Percentiles rank a stretch among this genome's conserved stretches.
These are phyloP conservation scores for Xylaria venustula DNA, from an alignment of 495 filamentous ascomycete species.

Conservation along the genomic window DNA sequence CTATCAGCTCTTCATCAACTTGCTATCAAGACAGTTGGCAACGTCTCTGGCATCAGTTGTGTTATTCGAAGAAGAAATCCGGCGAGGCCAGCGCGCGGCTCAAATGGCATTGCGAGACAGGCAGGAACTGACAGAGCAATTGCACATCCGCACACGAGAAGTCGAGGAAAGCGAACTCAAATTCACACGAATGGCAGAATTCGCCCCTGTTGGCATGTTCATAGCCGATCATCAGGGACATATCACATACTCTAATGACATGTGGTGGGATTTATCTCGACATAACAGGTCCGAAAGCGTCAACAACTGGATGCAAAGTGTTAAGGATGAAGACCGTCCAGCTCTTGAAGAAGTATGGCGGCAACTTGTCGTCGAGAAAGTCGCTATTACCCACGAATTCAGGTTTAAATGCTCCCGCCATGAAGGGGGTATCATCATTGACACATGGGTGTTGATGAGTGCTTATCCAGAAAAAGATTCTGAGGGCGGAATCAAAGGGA, in stretches of 20 bases:
- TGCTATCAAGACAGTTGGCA: constrained; percentile 67
- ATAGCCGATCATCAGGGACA: constrained; percentile 61
- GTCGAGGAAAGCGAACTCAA: constrained; percentile 68
- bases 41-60: constrained; percentile 72
- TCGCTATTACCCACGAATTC: constrained; percentile 62
- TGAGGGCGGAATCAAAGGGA: constrained; percentile 59
- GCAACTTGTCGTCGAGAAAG: constrained; percentile 53
- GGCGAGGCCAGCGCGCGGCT: constrained; percentile 63
- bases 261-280: constrained; percentile 66
- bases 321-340: constrained; percentile 60
- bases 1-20: constrained; percentile 65
- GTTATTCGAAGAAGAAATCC: constrained; percentile 72
- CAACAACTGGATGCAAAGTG: constrained; percentile 64
- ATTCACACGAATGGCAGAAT: constrained; percentile 73
- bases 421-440: constrained; percentile 57
- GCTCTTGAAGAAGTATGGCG: constrained; percentile 55
- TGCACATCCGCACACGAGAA: constrained; percentile 64
- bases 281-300: constrained; percentile 52
- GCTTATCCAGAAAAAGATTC: constrained; percentile 64
- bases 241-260: constrained; percentile 71
- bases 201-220: constrained; percentile 70
- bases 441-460: constrained; percentile 70
- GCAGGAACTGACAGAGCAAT: constrained; percentile 64
- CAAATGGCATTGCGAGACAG: constrained; percentile 63
- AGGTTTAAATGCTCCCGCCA: constrained; percentile 63